Evolutionary conservation across 2,329 filamentous ascomycete species (phyloP).

Genomic region (Aspergillus sclerotialis): DNA sequence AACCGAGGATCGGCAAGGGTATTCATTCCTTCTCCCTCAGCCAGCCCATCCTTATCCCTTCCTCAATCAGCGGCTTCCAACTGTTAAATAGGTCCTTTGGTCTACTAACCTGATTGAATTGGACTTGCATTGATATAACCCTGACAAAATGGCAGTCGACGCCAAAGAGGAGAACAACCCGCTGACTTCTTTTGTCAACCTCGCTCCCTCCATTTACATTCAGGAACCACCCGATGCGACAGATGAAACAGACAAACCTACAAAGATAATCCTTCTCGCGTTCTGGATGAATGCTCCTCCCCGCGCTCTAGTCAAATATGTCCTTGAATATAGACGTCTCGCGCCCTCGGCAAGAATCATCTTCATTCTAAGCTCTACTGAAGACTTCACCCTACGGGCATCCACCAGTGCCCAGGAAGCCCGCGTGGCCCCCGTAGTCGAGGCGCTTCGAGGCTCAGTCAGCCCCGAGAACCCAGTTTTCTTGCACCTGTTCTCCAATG

Average conservation of each 20-base stretch:
- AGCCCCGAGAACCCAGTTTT: constrained; percentile 23
- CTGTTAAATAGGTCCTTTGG: too few relatives aligned
- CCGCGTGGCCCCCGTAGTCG: constrained; percentile 28
- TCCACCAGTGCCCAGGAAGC: constrained; percentile 16
- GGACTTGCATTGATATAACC: too few relatives aligned
- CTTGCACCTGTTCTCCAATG: constrained; percentile 47
- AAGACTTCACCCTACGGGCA: constrained; percentile 25
- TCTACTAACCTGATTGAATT: too few relatives aligned
- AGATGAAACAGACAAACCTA: constrained; percentile 4
- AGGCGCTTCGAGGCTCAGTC: constrained; percentile 22
- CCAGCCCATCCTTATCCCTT: too few relatives aligned
- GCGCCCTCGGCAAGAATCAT: constrained; percentile 38
- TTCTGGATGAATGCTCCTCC: constrained; percentile 44
- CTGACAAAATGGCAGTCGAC: constrained; percentile 8
- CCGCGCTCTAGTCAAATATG: constrained; percentile 42
- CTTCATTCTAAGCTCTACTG: constrained; percentile 30
- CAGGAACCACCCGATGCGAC: constrained; percentile 21
- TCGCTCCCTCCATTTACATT: constrained; percentile 34
- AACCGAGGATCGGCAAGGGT: too few relatives aligned
- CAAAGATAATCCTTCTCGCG: constrained; percentile 37
- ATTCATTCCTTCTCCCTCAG: too few relatives aligned
- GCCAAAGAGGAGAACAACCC: constrained; percentile 7
- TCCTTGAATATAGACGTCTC: constrained; percentile 36
- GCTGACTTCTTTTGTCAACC: constrained; percentile 23
- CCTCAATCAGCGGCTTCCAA: too few relatives aligned